Evolutionary conservation across 768 basidiomycete species (phyloP).

Genomic region (Tulasnella sp.): DNA sequence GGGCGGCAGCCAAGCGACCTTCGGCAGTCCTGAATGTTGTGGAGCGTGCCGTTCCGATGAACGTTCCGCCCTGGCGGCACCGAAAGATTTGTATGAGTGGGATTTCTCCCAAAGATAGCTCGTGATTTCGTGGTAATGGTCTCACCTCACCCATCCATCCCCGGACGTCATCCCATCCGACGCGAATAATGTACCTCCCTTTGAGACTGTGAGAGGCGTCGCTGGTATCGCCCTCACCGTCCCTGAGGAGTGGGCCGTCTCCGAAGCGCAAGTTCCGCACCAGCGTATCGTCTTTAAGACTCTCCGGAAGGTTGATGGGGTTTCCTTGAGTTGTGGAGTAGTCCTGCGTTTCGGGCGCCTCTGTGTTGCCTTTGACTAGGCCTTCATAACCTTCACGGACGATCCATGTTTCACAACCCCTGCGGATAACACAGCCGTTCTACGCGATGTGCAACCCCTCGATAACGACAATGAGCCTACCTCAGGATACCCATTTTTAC

Average conservation of each 20-base stretch:
- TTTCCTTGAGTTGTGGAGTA: conserved; percentile 32
- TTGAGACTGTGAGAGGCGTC: conserved; percentile 75
- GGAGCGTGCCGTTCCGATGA: conserved; percentile 91
- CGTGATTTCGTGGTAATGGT: background rate
- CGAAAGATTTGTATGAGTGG: conserved; percentile 4
- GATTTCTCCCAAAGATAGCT: conserved; percentile 10
- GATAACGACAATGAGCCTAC: conserved; percentile 42
- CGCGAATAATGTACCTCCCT: conserved; percentile 87
- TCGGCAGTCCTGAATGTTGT: conserved; percentile 78
- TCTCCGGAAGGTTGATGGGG: conserved; percentile 34
- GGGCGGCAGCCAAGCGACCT: conserved; percentile 82
- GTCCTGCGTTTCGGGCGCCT: conserved; percentile 26
- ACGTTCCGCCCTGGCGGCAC: conserved; percentile 71
- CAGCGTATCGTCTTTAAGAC: conserved; percentile 39
- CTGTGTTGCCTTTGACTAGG: conserved; percentile 83
- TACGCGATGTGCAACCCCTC: background rate
- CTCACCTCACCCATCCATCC: conserved; percentile 88
- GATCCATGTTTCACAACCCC: conserved; percentile 93
- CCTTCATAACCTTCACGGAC: conserved; percentile 99
- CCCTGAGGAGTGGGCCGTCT: conserved; percentile 68
- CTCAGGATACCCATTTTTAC: conserved; percentile 90
- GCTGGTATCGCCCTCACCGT: conserved; percentile 64
- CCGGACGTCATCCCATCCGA: conserved; percentile 97
- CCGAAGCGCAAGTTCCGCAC: conserved; percentile 78
- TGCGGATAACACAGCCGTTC: conserved; percentile 37